These are phyloP conservation scores for Magnusiomyces paraingens DNA, from an alignment of 1,139 yeast species.

Conservation along the genomic window DNA sequence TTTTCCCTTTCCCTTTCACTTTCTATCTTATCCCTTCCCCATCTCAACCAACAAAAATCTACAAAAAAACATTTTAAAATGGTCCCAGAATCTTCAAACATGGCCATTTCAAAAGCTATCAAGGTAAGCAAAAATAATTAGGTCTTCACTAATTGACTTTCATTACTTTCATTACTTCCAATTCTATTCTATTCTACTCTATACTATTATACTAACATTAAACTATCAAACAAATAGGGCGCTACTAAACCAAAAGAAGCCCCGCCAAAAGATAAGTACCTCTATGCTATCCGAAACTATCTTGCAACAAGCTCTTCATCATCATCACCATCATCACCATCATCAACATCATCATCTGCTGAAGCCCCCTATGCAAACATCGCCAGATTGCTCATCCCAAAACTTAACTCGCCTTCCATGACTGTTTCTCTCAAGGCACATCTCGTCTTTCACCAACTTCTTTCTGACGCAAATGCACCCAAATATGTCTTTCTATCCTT, in stretches of 20 bases:
- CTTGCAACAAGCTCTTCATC: too few relatives aligned
- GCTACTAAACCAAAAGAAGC: slow-evolving; percentile 23
- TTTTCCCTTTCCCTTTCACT: background rate
- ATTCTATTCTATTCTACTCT: background rate
- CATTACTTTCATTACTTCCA: background rate
- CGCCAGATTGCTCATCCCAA: slow-evolving; percentile 17
- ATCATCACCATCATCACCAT: too few relatives aligned
- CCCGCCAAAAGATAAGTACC: slow-evolving; percentile 21
- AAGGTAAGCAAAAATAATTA: too few relatives aligned
- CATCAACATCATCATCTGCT: too few relatives aligned
- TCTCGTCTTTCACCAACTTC: slow-evolving; percentile 21
- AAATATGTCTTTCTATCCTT: slow-evolving; percentile 14
- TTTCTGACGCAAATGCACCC: slow-evolving; percentile 19
- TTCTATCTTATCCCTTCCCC: background rate
- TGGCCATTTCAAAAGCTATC: slow-evolving; percentile 12
- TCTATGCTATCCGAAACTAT: slow-evolving; percentile 17
- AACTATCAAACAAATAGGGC: slow-evolving; percentile 16
- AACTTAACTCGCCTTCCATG: slow-evolving; percentile 14
- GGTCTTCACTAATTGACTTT: too few relatives aligned
- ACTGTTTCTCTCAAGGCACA: slow-evolving; percentile 23
- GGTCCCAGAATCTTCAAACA: slow-evolving; percentile 5
- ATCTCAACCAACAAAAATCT: background rate
- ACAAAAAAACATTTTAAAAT: too few relatives aligned
- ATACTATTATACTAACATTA: too few relatives aligned
- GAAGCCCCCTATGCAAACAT: slow-evolving; percentile 15